Evolutionary conservation across 164 flowering plant genomes (phyloP), one percentile per base, ranked within the genome.

Genomic region (Aristolochia californica): DNA sequence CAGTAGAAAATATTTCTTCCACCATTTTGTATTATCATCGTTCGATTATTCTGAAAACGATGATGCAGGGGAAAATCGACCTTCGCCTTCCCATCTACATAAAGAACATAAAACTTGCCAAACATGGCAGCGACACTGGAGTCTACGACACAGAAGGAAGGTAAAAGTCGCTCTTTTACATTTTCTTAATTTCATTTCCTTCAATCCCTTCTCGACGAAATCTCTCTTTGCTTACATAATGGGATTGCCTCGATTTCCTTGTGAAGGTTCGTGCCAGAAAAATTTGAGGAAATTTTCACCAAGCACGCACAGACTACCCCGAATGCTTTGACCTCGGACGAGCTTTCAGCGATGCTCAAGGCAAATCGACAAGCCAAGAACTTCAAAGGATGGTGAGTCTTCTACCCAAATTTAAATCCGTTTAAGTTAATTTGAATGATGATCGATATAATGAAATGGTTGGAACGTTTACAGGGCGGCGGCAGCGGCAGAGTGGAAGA

Each of bases 71-170:
- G 4, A 83, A 82, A 59, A 59, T 52, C 18, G 76, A 81, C 23
- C 55, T 61, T 0, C 64, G 62, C 0, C 73, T 88, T 50, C 98
- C 98, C 0, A 88, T 91, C 45, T 89, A 82, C 64, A 57, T 88
- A 7, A 68, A 74, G 44, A 83, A 88, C 72, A 88, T 91, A 4
- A 64, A 77, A 0, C 66, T 50, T 24, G 80, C 69, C 71, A 91
- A 86, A 59, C 98, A 91, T 57, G 82, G 84, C 1, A 91, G 98
- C 34, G 98, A 91, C 60, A 71, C 85, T n/a, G 98, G 86, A 22
- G 85, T 82, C 5, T 91, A 86, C 50, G 95, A 91, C 62, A 20
- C 64, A 0, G 79, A 91, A 65, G 98, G 98, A 79, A 91, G 96
- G 98, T 91, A 43, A 13, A 1, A 13, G 2, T 20, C 40, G 4